Base-by-base conservation (phyloP, 768 basidiomycete genomes). In the Macrocybe gigantea region DNA sequence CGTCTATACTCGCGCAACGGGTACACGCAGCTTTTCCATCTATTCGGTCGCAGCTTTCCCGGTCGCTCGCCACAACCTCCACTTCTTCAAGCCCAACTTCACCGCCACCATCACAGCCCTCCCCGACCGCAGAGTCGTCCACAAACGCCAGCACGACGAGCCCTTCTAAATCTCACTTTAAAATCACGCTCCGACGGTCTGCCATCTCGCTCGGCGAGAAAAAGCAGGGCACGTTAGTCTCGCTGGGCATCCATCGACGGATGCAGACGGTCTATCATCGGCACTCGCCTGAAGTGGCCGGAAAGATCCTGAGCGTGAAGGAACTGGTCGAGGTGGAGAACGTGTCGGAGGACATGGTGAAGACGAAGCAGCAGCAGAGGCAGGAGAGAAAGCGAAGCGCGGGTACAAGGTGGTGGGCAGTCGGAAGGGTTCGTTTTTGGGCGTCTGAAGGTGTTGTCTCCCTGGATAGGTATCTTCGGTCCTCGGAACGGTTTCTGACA, bases 321-420 rank as follows among this genome's bases (percentile, higher is more conserved):
- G 93, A 97, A 67, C 70, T 97, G 38, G 79, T 96, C 7, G 78
- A 87, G 59, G 93, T 97, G 38, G 76, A 83, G 63, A 95, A 94
- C 60, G 92, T 96, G 11, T 78, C 84, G 0, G 69, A 71, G 22
- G 71, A 74, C 33, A 69, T 75, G 47, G 88, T 92, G 22, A 74
- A 75, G 67, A 84, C 80, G n/a, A 81, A 82, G 60, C 68, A 77
- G 52, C 74, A 88, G 66, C 82, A 85, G 70, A 73, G 80, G 55
- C 62, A 64, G 56, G 84, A 85, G 52, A 71, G 89, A 58, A 80
- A 74, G 78, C 87, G 7, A 64, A 74, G 8, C 70, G 83, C 39
- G 90, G 89, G 10, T 93, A 86, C 51, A 72, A 72, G 42, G 78
- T 90, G 13, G 64, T 77, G 38, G 69, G 72, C 7, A 63, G 58